A percentile compares a stretch with the other conserved stretches of the same genome.
These are phyloP conservation scores for Heimioporus retisporus DNA, from an alignment of 1,284 basidiomycete species.

Conservation along the genomic window DNA sequence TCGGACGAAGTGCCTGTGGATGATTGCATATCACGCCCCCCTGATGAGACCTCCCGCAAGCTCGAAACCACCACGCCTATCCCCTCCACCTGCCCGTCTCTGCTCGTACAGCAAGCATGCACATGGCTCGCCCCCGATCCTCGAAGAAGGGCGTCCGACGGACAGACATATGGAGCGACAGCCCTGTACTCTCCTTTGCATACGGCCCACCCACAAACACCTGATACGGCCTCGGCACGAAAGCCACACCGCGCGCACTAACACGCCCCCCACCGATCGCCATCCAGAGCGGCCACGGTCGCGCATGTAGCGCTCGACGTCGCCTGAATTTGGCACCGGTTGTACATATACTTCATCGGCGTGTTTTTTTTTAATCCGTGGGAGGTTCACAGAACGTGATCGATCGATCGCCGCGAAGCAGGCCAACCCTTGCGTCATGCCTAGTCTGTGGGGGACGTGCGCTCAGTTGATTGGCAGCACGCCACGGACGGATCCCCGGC, in stretches of 20 bases:
- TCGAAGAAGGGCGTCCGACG: no score
- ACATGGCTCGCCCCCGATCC: no score
- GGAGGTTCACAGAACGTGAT: constrained; percentile 60
- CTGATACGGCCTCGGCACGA: constrained; percentile 42
- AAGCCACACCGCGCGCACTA: neutral
- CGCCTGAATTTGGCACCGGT: constrained; percentile 77
- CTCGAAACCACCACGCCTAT: no score
- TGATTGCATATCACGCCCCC: no score
- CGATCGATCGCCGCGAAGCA: constrained; percentile 74
- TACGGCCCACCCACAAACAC: constrained; percentile 54
- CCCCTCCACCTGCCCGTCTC: no score
- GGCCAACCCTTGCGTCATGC: constrained; percentile 62
- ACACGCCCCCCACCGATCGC: constrained; percentile 71
- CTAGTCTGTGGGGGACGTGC: constrained; percentile 79
- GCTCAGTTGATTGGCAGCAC: constrained; percentile 62
- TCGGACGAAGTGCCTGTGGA: no score
- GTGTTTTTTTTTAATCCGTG: constrained; percentile 35
- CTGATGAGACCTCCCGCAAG: no score
- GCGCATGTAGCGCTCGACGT: constrained; percentile 71
- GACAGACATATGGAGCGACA: no score
- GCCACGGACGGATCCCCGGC: constrained; percentile 59
- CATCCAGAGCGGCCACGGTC: constrained; percentile 84
- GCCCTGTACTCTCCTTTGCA: no score
- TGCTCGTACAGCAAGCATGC: no score
- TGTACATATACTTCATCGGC: constrained; percentile 70